Evolutionary conservation across 2,329 filamentous ascomycete genomes (phyloP), one percentile per base, ranked within the genome.

Genomic region (Emergomyces africanus): DNA sequence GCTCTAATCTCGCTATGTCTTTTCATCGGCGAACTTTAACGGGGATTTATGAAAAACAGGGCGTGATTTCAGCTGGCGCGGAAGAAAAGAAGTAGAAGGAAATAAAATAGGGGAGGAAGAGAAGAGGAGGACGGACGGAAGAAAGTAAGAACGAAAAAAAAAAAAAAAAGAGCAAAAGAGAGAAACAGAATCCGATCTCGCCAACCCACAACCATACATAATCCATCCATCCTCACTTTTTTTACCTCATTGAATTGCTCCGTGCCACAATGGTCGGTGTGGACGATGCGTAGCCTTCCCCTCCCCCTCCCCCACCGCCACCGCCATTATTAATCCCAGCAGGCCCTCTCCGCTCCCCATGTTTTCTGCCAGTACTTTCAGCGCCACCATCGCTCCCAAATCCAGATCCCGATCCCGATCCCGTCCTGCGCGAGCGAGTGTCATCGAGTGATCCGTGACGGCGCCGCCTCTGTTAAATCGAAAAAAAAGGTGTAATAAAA

Each of bases 401-500:
- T 63, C 72, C 71, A 23, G 30, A 30, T 30, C 50, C 30, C 18
- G 48, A 50, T 25, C 25, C 30, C 15, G 49, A 46, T 53, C 50
- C 35, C n/a, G 50, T 20, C 51, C 51, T 54, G 25, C 49, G 30
- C 30, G 49, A 51, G 62, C 73, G 70, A 66, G 66, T 64, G 64
- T 69, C 69, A 66, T 74, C 72, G 67, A 72, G 64, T 57, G 72
- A 73, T 63, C 70, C 72, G 66, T 71, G 72, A 66, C 72, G 74
- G 68, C 72, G 74, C 73, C 72, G 74, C 73, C 71, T 76, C 75
- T 77, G 75, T 48, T 23, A 23, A 48, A 48, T 28, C 44, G 25
- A 48, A 48, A 6, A 15, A 28, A n/a, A 23, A 3, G 23, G 23
- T 12, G 44, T 68, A 75, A 66, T 70, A n/a, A 62, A 70, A 73